Conservation (phyloP, 1,284 basidiomycete genomes). For the Wolfiporia cocos region DNA sequence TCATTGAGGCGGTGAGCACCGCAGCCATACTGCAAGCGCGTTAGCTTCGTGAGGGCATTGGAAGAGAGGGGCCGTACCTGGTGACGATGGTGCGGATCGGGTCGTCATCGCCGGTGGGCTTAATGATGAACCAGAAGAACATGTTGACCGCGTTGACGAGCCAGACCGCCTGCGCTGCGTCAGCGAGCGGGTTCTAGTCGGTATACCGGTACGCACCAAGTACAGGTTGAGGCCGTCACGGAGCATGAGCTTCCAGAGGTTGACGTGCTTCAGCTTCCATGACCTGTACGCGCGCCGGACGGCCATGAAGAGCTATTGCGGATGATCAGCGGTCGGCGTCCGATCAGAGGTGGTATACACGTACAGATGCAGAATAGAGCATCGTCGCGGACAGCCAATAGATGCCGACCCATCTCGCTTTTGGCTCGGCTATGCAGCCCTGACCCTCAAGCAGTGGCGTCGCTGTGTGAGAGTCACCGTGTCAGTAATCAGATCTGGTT, state of each 20-base stretch:
- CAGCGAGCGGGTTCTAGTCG: slow-evolving; percentile 3
- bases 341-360: slow-evolving; percentile 14
- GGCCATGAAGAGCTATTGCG: slow-evolving; percentile 52
- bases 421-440: slow-evolving; percentile 79
- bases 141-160: slow-evolving; percentile 74
- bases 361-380: slow-evolving; percentile 59
- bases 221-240: slow-evolving; percentile 82
- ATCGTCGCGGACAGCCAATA: slow-evolving; percentile 76
- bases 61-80: slow-evolving; percentile 25
- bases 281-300: slow-evolving; percentile 57
- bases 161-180: slow-evolving; percentile 48
- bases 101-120: slow-evolving; percentile 51
- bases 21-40: slow-evolving; percentile 55
- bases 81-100: slow-evolving; percentile 76
- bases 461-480: slow-evolving; percentile 30
- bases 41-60: neutral
- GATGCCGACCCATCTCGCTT: slow-evolving; percentile 71
- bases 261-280: slow-evolving; percentile 49
- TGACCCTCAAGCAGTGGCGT: slow-evolving; percentile 66
- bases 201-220: slow-evolving; percentile 37
- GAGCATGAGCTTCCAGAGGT: slow-evolving; percentile 78
- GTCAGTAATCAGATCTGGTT: no score
- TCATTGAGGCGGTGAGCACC: slow-evolving; percentile 79
- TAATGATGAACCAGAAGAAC: slow-evolving; percentile 77
- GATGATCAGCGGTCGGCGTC: neutral